Percentiles rank a stretch among this genome's conserved stretches.
Evolutionary conservation across 495 filamentous ascomycete species (phyloP).

Genomic region (Lichenothelia convexa): DNA sequence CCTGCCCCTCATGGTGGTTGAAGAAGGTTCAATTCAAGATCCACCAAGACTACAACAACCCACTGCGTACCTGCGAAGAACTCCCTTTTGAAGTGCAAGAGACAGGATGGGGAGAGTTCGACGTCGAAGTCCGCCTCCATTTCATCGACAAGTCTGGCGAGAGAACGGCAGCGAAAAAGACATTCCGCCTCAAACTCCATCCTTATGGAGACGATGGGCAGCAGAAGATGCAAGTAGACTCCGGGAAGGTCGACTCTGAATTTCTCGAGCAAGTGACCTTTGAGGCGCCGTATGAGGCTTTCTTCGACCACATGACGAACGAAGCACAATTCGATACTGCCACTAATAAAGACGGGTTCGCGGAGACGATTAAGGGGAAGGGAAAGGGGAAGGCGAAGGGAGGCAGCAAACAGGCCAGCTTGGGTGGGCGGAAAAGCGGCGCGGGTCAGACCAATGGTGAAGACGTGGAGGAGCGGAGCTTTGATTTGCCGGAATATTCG

Average conservation of each 20-base stretch:
- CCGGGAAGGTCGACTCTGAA: constrained; percentile 52
- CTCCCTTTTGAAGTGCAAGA: constrained; percentile 67
- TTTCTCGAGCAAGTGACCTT: constrained; percentile 84
- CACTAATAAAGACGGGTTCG: no score
- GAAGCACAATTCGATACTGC: constrained; percentile 23
- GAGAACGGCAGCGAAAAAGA: constrained; percentile 80
- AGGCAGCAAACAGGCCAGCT: background rate
- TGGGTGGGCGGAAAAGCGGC: constrained; percentile 1
- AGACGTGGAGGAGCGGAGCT: constrained; percentile 8
- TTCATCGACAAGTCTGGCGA: constrained; percentile 71
- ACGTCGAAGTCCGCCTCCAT: constrained; percentile 81
- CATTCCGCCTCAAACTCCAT: constrained; percentile 79
- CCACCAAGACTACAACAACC: constrained; percentile 79
- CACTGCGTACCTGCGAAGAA: constrained; percentile 33
- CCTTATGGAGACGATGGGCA: constrained; percentile 73
- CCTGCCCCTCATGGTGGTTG: constrained; percentile 83
- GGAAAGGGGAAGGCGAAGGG: constrained; percentile 15
- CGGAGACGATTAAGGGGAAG: constrained; percentile 3
- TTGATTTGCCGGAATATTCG: constrained; percentile 12
- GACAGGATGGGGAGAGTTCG: constrained; percentile 96
- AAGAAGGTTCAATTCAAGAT: constrained; percentile 96
- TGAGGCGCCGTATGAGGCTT: constrained; percentile 84
- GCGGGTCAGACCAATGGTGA: constrained; percentile 5
- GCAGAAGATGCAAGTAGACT: constrained; percentile 38
- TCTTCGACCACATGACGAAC: constrained; percentile 58